Conservation (phyloP, 495 filamentous ascomycete genomes). For the Achaetomiella virescens region DNA sequence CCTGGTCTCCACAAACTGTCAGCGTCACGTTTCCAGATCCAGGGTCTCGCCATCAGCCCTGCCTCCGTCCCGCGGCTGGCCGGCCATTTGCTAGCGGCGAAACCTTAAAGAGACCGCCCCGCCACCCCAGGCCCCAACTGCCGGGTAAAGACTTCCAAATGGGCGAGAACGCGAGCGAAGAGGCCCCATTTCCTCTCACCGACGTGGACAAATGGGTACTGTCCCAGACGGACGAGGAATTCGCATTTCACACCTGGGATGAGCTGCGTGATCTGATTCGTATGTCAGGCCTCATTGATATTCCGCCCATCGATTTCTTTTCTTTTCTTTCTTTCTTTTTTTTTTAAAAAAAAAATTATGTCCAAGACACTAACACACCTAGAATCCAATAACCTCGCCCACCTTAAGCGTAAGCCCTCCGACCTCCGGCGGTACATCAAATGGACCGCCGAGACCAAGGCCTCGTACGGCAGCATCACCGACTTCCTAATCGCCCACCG, state of each 20-base stretch:
- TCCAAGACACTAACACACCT: slow-evolving; percentile 11
- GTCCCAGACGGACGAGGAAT: slow-evolving; percentile 64
- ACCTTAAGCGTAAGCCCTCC: slow-evolving; percentile 75
- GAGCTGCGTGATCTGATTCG: slow-evolving; percentile 62
- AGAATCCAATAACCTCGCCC: slow-evolving; percentile 65
- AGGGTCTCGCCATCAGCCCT: not conserved
- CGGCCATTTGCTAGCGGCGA: slow-evolving; percentile 6
- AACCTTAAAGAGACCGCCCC: slow-evolving; percentile 8
- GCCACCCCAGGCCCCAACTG: not conserved
- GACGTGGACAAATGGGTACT: slow-evolving; percentile 60
- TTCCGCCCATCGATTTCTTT: slow-evolving; percentile 12
- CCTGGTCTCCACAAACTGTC: not conserved
- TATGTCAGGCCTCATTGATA: slow-evolving; percentile 23
- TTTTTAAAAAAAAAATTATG: not conserved
- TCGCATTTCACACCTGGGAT: slow-evolving; percentile 60
- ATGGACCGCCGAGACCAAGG: slow-evolving; percentile 66
- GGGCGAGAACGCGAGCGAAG: slow-evolving; percentile 25
- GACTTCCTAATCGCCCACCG: slow-evolving; percentile 69
- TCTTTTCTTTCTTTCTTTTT: not conserved
- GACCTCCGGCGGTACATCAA: slow-evolving; percentile 76
- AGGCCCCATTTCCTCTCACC: slow-evolving; percentile 56
- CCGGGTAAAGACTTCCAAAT: slow-evolving; percentile 18
- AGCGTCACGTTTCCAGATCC: not conserved
- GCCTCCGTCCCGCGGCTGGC: not conserved
- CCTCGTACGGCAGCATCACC: slow-evolving; percentile 67